These are phyloP conservation scores for Acephala macrosclerotiorum DNA, from an alignment of 2,329 filamentous ascomycete species.

Conservation along the genomic window DNA sequence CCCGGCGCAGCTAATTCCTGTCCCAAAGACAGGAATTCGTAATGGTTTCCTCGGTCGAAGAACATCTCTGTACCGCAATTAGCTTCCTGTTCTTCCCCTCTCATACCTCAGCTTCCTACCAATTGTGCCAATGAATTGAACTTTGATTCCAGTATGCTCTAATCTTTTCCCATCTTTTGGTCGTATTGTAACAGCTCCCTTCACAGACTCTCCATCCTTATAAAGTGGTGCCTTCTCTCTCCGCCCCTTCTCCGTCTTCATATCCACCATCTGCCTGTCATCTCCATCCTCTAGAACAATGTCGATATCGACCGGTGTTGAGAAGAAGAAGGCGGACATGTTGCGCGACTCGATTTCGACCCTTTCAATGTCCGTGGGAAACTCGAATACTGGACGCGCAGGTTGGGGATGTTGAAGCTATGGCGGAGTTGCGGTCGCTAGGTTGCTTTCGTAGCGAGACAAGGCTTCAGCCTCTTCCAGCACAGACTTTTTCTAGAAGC, in stretches of 20 bases:
- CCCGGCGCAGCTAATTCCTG: slow-evolving; percentile 97
- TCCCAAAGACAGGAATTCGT: slow-evolving; percentile 96
- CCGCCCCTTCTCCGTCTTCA: slow-evolving; percentile 98
- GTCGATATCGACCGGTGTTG: slow-evolving; percentile 98
- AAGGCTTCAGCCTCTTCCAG: slow-evolving; percentile 33
- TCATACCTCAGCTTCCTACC: slow-evolving; percentile 58
- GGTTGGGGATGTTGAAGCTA: slow-evolving; percentile 13
- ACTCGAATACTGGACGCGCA: slow-evolving; percentile 22
- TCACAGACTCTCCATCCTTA: slow-evolving; percentile 98
- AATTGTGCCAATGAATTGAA: slow-evolving; percentile 99
- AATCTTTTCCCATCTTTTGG: slow-evolving; percentile 98
- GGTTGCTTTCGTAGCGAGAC: slow-evolving; percentile 10
- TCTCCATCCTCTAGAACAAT: slow-evolving; percentile 96
- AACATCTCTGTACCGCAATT: slow-evolving; percentile 81
- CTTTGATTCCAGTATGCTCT: slow-evolving; percentile 98
- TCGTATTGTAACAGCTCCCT: slow-evolving; percentile 91
- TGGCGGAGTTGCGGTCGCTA: slow-evolving; percentile 9
- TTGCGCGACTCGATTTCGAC: slow-evolving; percentile 11
- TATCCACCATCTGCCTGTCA: slow-evolving; percentile 93
- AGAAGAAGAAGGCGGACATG: slow-evolving; percentile 95
- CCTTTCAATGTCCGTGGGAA: slow-evolving; percentile 9
- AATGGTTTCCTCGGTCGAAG: slow-evolving; percentile 98
- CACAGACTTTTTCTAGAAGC: slow-evolving; percentile 14
- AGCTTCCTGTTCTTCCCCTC: neutral
- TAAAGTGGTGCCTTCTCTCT: slow-evolving; percentile 96